Conservation (phyloP, 2,329 filamentous ascomycete genomes). For the Colletotrichum sansevieriae region DNA sequence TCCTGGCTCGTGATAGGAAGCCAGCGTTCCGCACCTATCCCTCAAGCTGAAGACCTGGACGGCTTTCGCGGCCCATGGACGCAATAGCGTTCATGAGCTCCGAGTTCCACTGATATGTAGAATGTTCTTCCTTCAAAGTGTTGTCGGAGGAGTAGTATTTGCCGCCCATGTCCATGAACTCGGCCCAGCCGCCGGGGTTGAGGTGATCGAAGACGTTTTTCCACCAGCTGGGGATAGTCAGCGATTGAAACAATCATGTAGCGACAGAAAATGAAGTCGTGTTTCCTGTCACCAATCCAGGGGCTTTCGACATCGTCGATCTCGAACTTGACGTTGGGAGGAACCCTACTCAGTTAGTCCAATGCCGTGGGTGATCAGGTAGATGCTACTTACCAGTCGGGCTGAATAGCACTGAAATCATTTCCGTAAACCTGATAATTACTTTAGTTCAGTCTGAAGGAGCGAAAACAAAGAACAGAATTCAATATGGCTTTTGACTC, state of each 20-base stretch:
- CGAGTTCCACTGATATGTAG: constrained; percentile 38
- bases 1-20: constrained; percentile 44
- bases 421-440: neutral
- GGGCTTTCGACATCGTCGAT: constrained; percentile 72
- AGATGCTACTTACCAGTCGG: neutral
- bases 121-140: constrained; percentile 32
- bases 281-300: constrained; percentile 55
- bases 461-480: neutral
- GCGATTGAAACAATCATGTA: constrained; percentile 20
- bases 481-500: too few species aligned
- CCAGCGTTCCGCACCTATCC: constrained; percentile 52
- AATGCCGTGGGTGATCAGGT: neutral
- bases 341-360: constrained; percentile 55
- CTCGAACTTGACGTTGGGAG: constrained; percentile 74
- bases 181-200: constrained; percentile 51
- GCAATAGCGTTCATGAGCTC: constrained; percentile 41
- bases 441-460: neutral
- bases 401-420: neutral
- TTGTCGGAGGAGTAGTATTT: constrained; percentile 44
- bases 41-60: constrained; percentile 45
- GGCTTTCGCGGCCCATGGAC: constrained; percentile 45
- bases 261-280: constrained; percentile 50
- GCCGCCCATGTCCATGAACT: constrained; percentile 45
- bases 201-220: constrained; percentile 43
- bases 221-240: constrained; percentile 20